Base-by-base conservation (phyloP, 1,139 yeast species). In the Groenewaldozyma sp. region DNA sequence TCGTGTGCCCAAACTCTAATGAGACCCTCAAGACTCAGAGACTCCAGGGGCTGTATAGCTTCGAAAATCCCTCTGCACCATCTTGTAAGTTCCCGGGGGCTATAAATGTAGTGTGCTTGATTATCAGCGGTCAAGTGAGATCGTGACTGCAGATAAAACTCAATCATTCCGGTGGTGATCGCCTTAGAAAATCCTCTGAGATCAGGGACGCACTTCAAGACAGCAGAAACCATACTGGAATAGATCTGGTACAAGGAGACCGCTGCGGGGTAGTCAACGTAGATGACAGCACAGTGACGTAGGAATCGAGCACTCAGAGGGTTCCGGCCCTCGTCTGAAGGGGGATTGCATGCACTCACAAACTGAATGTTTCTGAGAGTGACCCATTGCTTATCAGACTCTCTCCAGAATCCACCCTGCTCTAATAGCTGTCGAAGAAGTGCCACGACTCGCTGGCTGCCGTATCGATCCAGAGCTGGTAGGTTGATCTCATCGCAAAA, bases 281-380 rank as follows among this genome's bases (percentile, higher is more conserved):
- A 73, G 0, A 91, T 52, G 4, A 86, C 67, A 1, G 81, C 63
- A 4, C 75, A 68, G 52, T 81, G 93, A 7, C 94, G 69, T 37
- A 83, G 59, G 52, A 88, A 80, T 38, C 96, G 64, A n/a, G 65
- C 58, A 1, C 77, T 64, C 27, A 91, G 57, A 3, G 57, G 59
- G 14, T 71, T 66, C 48, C 98, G 70, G 0, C 96, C 95, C 2
- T 77, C 74, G 58, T 84, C 94, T 1, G 77, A 68, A 0, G 95
- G 80, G 1, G 96, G 91, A 53, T 91, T 91, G 58, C 97, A 91
- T 0, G 98, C 97, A 4, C 94, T 97, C 10, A 88, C 94, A 63
- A 91, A 73, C 54, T 82, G 94, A 29, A 91, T 68, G 39, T 76
- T 71, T 14, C 70, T 65, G n/a, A 86, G 47, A 0, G 65, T 50